Percentiles rank a stretch among this genome's conserved stretches.
Evolutionary conservation across 2,329 filamentous ascomycete genomes (phyloP).

Genomic region (Paecilomyces variotii): DNA sequence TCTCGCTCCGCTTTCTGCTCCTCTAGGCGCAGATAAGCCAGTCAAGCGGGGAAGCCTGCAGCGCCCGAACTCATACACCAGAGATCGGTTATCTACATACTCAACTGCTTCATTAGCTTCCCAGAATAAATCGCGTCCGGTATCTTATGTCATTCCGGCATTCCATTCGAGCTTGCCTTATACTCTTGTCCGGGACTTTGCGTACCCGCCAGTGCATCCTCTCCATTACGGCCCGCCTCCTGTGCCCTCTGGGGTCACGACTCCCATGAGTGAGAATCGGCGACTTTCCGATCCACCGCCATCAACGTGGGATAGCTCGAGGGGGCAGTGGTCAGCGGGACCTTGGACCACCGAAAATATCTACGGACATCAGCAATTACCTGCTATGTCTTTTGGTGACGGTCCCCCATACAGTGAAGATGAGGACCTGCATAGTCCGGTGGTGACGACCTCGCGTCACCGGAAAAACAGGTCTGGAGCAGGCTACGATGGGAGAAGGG

Average conservation of each 20-base stretch:
- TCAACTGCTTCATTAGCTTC: slow-evolving; percentile 57
- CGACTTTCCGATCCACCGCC: slow-evolving; percentile 76
- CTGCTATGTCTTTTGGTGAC: slow-evolving; percentile 75
- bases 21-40: slow-evolving; percentile 44
- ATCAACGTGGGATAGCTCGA: slow-evolving; percentile 63
- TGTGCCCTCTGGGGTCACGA: slow-evolving; percentile 71
- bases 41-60: slow-evolving; percentile 54
- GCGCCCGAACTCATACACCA: slow-evolving; percentile 68
- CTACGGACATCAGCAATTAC: slow-evolving; percentile 61
- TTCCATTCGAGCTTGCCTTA: slow-evolving; percentile 83
- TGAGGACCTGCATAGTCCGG: slow-evolving; percentile 84
- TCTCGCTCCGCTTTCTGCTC: slow-evolving; percentile 31
- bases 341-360: slow-evolving; percentile 41
- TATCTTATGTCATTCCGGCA: slow-evolving; percentile 71
- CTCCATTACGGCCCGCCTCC: slow-evolving; percentile 91
- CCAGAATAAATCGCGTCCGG: slow-evolving; percentile 61
- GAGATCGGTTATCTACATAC: slow-evolving; percentile 76
- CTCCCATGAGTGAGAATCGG: slow-evolving; percentile 70
- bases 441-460: slow-evolving; percentile 74
- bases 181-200: slow-evolving; percentile 91
- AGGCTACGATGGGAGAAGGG: slow-evolving; percentile 35
- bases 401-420: slow-evolving; percentile 93
- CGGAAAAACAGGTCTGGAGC: slow-evolving; percentile 68
- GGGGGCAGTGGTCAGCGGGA: slow-evolving; percentile 47
- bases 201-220: slow-evolving; percentile 73